These are phyloP conservation scores for Aspergillus eucalypticola DNA, from an alignment of 2,329 filamentous ascomycete genomes.

Conservation along the genomic window DNA sequence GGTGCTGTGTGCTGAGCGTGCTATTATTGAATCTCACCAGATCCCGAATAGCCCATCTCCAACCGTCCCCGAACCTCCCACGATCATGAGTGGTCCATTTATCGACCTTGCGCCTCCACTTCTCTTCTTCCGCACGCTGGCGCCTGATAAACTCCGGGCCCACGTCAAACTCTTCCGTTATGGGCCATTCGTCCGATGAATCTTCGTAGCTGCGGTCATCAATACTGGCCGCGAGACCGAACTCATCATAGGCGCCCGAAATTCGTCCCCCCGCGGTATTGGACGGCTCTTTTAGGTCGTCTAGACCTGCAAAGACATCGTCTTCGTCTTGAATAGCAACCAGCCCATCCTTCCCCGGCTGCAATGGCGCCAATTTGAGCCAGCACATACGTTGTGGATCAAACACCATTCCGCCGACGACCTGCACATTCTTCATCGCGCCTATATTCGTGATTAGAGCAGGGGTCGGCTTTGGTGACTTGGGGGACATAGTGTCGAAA, in stretches of 20 bases:
- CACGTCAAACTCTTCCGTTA: conserved; percentile 96
- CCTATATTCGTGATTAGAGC: conserved; percentile 92
- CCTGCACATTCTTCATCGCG: conserved; percentile 80
- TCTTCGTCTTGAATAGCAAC: conserved; percentile 76
- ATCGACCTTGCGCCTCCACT: conserved; percentile 85
- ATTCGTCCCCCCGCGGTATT: conserved; percentile 24
- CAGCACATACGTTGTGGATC: conserved; percentile 97
- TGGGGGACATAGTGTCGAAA: conserved; percentile 65
- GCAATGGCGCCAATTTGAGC: conserved; percentile 71
- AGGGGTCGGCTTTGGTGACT: conserved; percentile 47
- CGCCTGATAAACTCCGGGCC: conserved; percentile 89
- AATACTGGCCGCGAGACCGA: conserved; percentile 29
- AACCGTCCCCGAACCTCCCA: conserved; percentile 52
- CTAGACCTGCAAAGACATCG: conserved; percentile 92
- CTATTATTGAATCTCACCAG: conserved; percentile 40
- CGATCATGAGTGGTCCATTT: conserved; percentile 72
- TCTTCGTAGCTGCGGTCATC: conserved; percentile 48
- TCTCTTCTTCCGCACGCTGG: conserved; percentile 86
- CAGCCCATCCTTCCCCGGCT: conserved; percentile 32
- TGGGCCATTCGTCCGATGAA: conserved; percentile 71
- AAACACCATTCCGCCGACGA: conserved; percentile 98
- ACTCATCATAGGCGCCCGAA: conserved; percentile 29
- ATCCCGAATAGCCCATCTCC: conserved; percentile 72
- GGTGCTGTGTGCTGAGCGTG: conserved; percentile 15
- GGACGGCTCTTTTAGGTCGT: conserved; percentile 74